Conservation (phyloP, 2,329 filamentous ascomycete species). For the Botrytis sinoallii region DNA sequence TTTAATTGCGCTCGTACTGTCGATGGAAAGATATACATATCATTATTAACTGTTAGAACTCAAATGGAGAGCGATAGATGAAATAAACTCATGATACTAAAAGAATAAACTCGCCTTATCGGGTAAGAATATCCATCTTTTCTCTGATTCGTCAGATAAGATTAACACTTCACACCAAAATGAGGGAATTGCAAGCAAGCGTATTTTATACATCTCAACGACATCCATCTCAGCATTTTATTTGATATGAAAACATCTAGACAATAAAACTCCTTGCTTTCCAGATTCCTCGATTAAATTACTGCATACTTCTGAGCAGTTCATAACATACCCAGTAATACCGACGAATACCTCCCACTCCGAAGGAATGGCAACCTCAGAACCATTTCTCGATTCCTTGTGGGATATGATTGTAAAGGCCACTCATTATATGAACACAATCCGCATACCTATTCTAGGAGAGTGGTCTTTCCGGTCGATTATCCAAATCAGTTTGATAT, state of each 20-base stretch:
- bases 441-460: not conserved
- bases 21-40: not conserved
- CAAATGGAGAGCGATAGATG: not conserved
- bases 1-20: not conserved
- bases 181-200: not conserved
- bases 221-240: not conserved
- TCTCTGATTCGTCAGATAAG: constrained; percentile 10
- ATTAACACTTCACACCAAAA: not conserved
- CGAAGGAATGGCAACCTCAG: not conserved
- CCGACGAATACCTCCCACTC: not conserved
- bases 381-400: not conserved
- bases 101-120: not conserved
- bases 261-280: not conserved
- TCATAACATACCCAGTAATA: not conserved
- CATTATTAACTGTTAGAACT: not conserved
- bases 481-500: not conserved
- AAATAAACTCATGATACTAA: not conserved
- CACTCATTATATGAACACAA: no score
- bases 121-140: not conserved
- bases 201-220: not conserved
- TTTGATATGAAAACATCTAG: not conserved
- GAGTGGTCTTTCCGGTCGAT: not conserved
- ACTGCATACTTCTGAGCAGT: no score
- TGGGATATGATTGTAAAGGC: not conserved
- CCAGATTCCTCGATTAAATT: not conserved